Evolutionary conservation across 2,329 filamentous ascomycete species (phyloP).

Genomic region (Microsporum ferrugineum): DNA sequence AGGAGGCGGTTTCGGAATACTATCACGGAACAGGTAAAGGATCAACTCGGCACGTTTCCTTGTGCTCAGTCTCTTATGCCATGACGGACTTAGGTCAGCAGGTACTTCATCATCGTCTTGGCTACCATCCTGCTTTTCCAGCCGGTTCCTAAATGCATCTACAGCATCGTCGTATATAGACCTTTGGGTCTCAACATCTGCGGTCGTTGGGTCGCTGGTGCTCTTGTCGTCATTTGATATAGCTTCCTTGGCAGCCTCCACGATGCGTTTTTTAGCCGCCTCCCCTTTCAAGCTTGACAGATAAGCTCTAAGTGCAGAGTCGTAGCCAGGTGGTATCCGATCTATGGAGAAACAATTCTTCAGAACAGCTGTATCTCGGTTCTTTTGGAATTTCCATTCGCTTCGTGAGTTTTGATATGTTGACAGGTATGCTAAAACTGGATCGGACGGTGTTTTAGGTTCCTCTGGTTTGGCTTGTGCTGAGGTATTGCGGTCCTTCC

Average conservation of each 20-base stretch:
- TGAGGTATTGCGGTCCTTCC: constrained; percentile 1
- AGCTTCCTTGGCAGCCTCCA: constrained; percentile 52
- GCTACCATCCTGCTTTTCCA: constrained; percentile 21
- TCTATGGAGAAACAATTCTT: constrained; percentile 67
- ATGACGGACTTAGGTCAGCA: constrained; percentile 7
- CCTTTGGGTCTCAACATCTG: constrained; percentile 12
- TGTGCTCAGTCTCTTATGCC: constrained; percentile 23
- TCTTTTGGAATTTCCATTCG: constrained; percentile 94
- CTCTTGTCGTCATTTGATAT: constrained; percentile 32
- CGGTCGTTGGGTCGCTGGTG: constrained; percentile 14
- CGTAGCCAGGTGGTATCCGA: constrained; percentile 58
- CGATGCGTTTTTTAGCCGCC: constrained; percentile 54
- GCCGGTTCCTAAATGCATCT: constrained; percentile 31
- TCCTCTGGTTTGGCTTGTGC: constrained; percentile 7
- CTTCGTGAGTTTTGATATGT: constrained; percentile 60
- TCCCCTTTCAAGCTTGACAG: constrained; percentile 67
- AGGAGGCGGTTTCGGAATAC: constrained; percentile 10
- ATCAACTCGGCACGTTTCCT: constrained; percentile 31
- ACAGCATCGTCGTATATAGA: constrained; percentile 42
- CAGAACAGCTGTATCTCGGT: constrained; percentile 71
- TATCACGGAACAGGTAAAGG: constrained; percentile 24
- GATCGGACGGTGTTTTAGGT: constrained; percentile 17
- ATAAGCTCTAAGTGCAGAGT: constrained; percentile 62
- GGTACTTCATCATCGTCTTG: constrained; percentile 19
- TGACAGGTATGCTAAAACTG: constrained; percentile 63